Base-by-base conservation (phyloP, 2,329 filamentous ascomycete species). In the Aspergillus ustus region DNA sequence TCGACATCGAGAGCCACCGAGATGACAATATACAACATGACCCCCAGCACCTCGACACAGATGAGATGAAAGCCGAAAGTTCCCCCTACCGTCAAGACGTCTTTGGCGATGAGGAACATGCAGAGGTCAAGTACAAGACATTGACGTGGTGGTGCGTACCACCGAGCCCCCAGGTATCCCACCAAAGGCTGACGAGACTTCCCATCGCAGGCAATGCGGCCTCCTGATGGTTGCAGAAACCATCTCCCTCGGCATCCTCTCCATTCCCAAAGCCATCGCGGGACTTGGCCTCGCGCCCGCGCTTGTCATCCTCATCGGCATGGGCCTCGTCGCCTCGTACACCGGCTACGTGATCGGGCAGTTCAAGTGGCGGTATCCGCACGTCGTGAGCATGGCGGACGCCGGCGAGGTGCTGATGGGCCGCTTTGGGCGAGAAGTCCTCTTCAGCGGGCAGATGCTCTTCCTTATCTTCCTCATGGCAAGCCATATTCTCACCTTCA, bases 381-480 rank as follows among this genome's bases (percentile, higher is more conserved):
- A 86, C 17, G 82, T 91, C 54, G 82, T 85, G 48, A 87, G 86
- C 68, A 90, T 91, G 72, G 87, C 88, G n/a, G 89, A 92, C 67
- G 89, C 87, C 13, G 89, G 87, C 2, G 79, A 83, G 48, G 79
- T 91, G 52, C 79, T 91, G 53, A 80, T 82, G 62, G 90, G 90
- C 9, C 78, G 76, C 17, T 78, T 85, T 44, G 88, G 87, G 1
- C 84, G 87, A 63, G 86, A 90, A 72, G 65, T 91, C 34, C 78
- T 90, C 45, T 87, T 87, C 20, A 75, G 79, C 63, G 87, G 84
- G 64, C 88, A 89, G 67, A 78, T 84, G 9, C 75, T 91, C 15
- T 86, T 91, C 73, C 78, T 91, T 37, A 77, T 89, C 60, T 90
- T 92, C 75, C 84, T 90, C 67, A 87, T 89, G 75, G 87, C 85